Evolutionary conservation across 441 rosid genomes (phyloP).

Genomic region (Gossypium schwendimanii): DNA sequence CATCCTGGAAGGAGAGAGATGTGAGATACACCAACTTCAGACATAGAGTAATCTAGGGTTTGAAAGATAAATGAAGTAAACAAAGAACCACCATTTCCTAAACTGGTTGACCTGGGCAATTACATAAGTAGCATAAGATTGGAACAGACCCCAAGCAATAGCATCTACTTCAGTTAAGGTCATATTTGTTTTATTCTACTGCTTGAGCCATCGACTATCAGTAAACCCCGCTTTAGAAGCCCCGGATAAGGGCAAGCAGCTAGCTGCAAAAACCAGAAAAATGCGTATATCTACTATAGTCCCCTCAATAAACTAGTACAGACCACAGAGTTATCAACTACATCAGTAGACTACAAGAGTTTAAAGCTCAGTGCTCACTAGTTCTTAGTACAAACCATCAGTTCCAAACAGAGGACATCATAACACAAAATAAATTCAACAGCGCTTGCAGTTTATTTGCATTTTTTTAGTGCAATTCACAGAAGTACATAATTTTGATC

Average conservation of each 20-base stretch:
- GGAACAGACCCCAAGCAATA: neutral
- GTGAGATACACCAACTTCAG: slow-evolving; percentile 19
- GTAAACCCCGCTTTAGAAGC: neutral
- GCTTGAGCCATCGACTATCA: neutral
- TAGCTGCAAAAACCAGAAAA: neutral
- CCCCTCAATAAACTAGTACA: slow-evolving; percentile 1
- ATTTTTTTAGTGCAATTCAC: neutral
- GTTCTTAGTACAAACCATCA: neutral
- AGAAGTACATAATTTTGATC: neutral
- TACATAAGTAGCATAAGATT: neutral
- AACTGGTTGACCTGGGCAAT: neutral
- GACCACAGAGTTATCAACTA: neutral
- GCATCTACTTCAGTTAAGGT: neutral
- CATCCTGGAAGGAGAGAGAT: slow-evolving; percentile 32
- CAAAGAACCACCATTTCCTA: neutral
- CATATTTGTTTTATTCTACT: neutral
- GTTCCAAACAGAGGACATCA: too few relatives aligned
- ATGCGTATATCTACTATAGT: neutral
- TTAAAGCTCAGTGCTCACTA: neutral
- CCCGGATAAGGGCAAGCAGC: neutral
- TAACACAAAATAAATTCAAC: neutral
- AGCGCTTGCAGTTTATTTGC: neutral
- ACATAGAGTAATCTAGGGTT: neutral
- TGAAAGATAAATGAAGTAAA: neutral
- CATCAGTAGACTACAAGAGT: neutral